phyloP scores from a whole-genome alignment of 2,329 filamentous ascomycete species.

The Penicillium sp. region DNA sequence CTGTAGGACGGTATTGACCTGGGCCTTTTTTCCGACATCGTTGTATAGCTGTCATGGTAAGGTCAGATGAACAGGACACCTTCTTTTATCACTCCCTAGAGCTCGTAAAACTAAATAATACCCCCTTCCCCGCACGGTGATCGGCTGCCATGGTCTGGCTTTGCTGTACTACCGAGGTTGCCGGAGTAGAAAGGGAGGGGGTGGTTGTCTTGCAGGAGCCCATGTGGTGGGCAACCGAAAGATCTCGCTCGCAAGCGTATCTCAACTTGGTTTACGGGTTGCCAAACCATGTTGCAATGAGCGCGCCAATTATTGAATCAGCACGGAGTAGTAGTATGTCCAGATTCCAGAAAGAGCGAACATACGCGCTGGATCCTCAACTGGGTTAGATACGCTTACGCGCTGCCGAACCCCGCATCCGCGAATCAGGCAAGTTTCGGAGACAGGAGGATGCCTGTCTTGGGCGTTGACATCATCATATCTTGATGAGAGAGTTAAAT shows the following conservation, averaged over 20 bases:
- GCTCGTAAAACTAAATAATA: neutral
- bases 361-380: neutral
- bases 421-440: neutral
- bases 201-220: neutral
- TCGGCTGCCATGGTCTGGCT: neutral
- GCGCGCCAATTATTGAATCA: too few species aligned
- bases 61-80: neutral
- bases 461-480: neutral
- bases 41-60: neutral
- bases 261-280: neutral
- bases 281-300: too few species aligned
- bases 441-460: neutral
- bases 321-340: neutral
- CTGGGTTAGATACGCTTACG: neutral
- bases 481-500: neutral
- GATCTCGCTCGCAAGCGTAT: neutral
- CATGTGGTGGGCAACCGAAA: neutral
- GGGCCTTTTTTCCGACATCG: neutral
- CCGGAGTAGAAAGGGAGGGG: neutral
- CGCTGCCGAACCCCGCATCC: neutral
- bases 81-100: neutral
- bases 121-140: neutral
- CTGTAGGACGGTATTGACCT: constrained; percentile 26
- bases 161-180: neutral
- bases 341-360: neutral